Percentiles rank a stretch among this genome's conserved stretches.
Evolutionary conservation across 2,329 filamentous ascomycete species (phyloP).

Genomic region (Orbilia blumenaviensis): DNA sequence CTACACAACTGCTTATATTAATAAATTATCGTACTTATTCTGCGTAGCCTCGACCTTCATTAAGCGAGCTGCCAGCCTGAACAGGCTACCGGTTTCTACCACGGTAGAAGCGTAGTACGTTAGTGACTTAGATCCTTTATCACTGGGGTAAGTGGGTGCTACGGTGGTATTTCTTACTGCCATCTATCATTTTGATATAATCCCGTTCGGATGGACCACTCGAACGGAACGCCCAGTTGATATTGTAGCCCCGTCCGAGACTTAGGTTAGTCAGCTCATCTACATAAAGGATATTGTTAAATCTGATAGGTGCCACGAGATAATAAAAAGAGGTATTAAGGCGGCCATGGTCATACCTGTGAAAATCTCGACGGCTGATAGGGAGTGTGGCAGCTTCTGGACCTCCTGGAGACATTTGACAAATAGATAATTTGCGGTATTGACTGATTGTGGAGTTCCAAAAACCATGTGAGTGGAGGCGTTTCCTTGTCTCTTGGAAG

Average conservation of each 20-base stretch:
- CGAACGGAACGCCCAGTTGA: slow-evolving; percentile 5
- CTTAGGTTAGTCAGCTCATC: slow-evolving; percentile 12
- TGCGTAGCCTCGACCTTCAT: slow-evolving; percentile 18
- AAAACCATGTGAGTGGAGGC: slow-evolving; percentile 19
- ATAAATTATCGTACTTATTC: slow-evolving; percentile 13
- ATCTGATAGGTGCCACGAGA: background rate
- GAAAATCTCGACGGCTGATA: slow-evolving; percentile 8
- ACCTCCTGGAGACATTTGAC: slow-evolving; percentile 15
- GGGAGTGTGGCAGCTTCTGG: slow-evolving; percentile 1
- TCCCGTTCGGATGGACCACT: slow-evolving; percentile 7
- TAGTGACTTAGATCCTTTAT: background rate
- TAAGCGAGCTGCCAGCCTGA: slow-evolving; percentile 10
- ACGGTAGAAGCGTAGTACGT: background rate
- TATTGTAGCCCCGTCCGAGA: slow-evolving; percentile 8
- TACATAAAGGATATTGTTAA: background rate
- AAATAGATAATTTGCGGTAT: slow-evolving; percentile 23
- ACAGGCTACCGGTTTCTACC: slow-evolving; percentile 25
- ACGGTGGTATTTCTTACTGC: slow-evolving; percentile 24
- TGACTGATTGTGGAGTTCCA: slow-evolving; percentile 13
- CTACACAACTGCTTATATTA: no score
- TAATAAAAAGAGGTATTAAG: no score
- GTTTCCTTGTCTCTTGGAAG: background rate
- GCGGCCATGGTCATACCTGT: slow-evolving; percentile 13
- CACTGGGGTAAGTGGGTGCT: background rate
- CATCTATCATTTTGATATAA: slow-evolving; percentile 27